Conservation (phyloP, 352 stramenopile genomes). For the Phytopythium sindhum region DNA sequence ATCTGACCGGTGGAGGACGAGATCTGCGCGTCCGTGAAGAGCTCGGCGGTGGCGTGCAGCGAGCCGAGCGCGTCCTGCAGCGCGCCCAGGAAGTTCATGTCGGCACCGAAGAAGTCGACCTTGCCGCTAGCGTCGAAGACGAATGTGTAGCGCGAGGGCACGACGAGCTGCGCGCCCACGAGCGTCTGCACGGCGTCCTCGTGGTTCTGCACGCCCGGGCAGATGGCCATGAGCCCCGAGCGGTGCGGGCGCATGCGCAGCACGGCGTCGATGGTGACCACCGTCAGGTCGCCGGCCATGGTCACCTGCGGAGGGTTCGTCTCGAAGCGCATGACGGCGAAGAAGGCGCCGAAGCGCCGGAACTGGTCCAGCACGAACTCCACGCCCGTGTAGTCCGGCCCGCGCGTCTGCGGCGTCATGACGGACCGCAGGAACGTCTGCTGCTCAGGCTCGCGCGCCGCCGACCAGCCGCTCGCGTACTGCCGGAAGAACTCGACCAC, state of each 20-base stretch:
- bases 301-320: slow-evolving; percentile 28
- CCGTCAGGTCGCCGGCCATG: slow-evolving; percentile 30
- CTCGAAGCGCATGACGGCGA: slow-evolving; percentile 31
- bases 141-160: slow-evolving; percentile 49
- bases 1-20: slow-evolving; percentile 58
- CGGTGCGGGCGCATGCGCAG: slow-evolving; percentile 38
- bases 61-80: slow-evolving; percentile 41
- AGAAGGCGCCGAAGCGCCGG: slow-evolving; percentile 46
- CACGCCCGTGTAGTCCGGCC: slow-evolving; percentile 48
- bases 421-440: slow-evolving; percentile 50
- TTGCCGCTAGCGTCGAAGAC: slow-evolving; percentile 37
- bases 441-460: slow-evolving; percentile 19
- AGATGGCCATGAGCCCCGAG: slow-evolving; percentile 40
- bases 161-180: slow-evolving; percentile 30
- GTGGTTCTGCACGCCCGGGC: slow-evolving; percentile 30
- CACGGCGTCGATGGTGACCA: slow-evolving; percentile 40
- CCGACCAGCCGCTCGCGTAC: slow-evolving; percentile 45
- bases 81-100: slow-evolving; percentile 54
- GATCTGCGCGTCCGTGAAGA: slow-evolving; percentile 44
- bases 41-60: slow-evolving; percentile 35
- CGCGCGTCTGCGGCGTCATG: slow-evolving; percentile 41
- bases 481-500: slow-evolving; percentile 52
- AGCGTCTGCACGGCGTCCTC: slow-evolving; percentile 51
- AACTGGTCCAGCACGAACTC: slow-evolving; percentile 50
- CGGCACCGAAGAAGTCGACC: slow-evolving; percentile 52